Evolutionary conservation across 768 basidiomycete species (phyloP).

Genomic region (Russula ochroleuca): DNA sequence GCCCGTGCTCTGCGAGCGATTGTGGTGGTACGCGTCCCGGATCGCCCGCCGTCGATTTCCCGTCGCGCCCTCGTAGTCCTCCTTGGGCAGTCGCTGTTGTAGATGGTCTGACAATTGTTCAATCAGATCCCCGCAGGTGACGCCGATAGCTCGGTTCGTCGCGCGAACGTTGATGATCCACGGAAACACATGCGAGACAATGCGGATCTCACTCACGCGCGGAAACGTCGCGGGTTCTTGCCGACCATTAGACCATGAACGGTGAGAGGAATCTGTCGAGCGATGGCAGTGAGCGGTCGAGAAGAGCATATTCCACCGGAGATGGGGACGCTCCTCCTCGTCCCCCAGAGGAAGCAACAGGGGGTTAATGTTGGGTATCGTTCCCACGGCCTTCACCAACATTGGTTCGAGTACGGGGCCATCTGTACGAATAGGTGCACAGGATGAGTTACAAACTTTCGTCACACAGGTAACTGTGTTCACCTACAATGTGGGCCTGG

Average conservation of each 20-base stretch:
- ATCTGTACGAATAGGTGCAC: conserved; percentile 39
- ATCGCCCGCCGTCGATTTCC: conserved; percentile 41
- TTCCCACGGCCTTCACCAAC: conserved; percentile 47
- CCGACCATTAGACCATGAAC: conserved; percentile 66
- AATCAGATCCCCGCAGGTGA: conserved; percentile 65
- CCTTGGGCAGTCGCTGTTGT: conserved; percentile 46
- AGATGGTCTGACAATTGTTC: conserved; percentile 51
- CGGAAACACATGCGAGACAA: conserved; percentile 52
- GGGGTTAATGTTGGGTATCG: conserved; percentile 53
- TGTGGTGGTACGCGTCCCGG: conserved; percentile 53
- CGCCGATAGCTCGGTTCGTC: conserved; percentile 42
- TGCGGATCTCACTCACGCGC: conserved; percentile 47
- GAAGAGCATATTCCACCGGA: conserved; percentile 76
- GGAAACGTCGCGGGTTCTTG: conserved; percentile 63
- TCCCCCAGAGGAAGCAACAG: conserved; percentile 46
- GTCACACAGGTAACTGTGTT: conserved; percentile 18
- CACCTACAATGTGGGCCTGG: conserved; percentile 44
- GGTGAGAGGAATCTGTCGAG: conserved; percentile 52
- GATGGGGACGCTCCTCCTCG: conserved; percentile 44
- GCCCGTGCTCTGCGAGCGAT: conserved; percentile 57
- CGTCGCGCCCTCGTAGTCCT: conserved; percentile 48
- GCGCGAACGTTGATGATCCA: conserved; percentile 53
- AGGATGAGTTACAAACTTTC: background rate
- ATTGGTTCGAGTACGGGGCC: conserved; percentile 68
- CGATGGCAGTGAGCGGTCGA: conserved; percentile 55